These are phyloP conservation scores for Blastomyces parvus DNA, from an alignment of 2,329 filamentous ascomycete genomes.

Conservation along the genomic window DNA sequence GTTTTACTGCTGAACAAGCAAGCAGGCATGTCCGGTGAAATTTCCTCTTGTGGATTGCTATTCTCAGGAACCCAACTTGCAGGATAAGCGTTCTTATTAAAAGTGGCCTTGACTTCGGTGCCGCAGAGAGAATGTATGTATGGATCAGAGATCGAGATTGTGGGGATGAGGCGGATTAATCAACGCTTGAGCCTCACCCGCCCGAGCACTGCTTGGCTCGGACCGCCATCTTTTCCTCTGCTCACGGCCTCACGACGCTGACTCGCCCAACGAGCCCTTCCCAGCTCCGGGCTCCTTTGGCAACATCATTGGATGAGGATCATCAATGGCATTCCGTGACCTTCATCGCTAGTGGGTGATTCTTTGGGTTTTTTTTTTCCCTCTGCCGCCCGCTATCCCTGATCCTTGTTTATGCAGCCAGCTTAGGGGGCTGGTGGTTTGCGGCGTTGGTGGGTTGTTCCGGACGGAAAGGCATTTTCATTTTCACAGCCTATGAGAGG, in stretches of 20 bases:
- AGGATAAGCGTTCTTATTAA: too few relatives aligned
- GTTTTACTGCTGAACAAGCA: too few relatives aligned
- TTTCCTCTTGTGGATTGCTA: too few relatives aligned
- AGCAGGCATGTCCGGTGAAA: too few relatives aligned
- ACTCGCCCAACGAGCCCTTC: background rate
- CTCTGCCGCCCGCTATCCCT: background rate
- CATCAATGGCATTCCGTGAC: background rate
- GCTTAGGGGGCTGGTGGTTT: background rate
- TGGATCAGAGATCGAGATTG: too few relatives aligned
- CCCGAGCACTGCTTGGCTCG: background rate
- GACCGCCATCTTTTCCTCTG: background rate
- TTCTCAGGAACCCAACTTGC: too few relatives aligned
- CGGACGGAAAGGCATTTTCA: background rate
- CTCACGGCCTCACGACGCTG: background rate
- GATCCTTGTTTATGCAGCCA: background rate
- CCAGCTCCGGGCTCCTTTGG: background rate
- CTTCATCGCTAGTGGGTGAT: background rate
- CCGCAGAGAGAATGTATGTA: too few relatives aligned
- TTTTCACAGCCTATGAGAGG: background rate
- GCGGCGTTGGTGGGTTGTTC: background rate
- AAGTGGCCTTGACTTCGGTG: too few relatives aligned
- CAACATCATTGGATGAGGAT: background rate
- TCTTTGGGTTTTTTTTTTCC: background rate
- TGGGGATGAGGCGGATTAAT: background rate
- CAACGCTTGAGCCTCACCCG: conserved; percentile 5